phyloP scores from a whole-genome alignment of 2,329 filamentous ascomycete species.

The Ophiostoma tasmaniense region DNA sequence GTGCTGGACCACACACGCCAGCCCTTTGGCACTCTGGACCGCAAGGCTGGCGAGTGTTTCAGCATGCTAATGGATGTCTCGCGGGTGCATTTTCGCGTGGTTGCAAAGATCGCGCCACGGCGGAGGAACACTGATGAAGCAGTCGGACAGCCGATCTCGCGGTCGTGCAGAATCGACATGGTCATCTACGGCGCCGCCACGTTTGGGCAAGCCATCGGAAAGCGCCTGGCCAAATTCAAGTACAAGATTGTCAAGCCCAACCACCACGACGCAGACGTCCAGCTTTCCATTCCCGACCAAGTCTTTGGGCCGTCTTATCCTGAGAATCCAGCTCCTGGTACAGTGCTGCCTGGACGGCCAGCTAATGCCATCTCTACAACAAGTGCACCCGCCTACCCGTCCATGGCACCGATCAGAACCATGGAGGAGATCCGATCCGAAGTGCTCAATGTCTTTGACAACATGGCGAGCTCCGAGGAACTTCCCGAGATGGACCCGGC shows the following conservation, averaged over 20 bases:
- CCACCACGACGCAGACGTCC: constrained; percentile 57
- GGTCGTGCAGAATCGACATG: constrained; percentile 55
- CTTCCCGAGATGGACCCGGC: constrained; percentile 65
- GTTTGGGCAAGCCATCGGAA: constrained; percentile 57
- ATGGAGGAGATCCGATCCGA: constrained; percentile 81
- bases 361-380: not conserved
- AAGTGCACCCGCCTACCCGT: not conserved
- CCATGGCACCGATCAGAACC: constrained; percentile 39
- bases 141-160: constrained; percentile 53
- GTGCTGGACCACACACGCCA: constrained; percentile 63
- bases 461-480: constrained; percentile 65
- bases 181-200: constrained; percentile 72
- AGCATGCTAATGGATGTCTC: constrained; percentile 63
- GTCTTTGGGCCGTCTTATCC: constrained; percentile 22
- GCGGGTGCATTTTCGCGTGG: constrained; percentile 56
- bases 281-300: constrained; percentile 61
- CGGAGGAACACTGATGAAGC: constrained; percentile 55
- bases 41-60: constrained; percentile 56
- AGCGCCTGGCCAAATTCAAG: constrained; percentile 55
- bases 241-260: constrained; percentile 60
- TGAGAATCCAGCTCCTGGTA: not conserved
- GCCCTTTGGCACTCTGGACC: constrained; percentile 69
- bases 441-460: constrained; percentile 81
- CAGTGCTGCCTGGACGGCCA: not conserved
- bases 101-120: constrained; percentile 61